These are phyloP conservation scores for Scedosporium boydii DNA, from an alignment of 2,329 filamentous ascomycete species.

Conservation along the genomic window DNA sequence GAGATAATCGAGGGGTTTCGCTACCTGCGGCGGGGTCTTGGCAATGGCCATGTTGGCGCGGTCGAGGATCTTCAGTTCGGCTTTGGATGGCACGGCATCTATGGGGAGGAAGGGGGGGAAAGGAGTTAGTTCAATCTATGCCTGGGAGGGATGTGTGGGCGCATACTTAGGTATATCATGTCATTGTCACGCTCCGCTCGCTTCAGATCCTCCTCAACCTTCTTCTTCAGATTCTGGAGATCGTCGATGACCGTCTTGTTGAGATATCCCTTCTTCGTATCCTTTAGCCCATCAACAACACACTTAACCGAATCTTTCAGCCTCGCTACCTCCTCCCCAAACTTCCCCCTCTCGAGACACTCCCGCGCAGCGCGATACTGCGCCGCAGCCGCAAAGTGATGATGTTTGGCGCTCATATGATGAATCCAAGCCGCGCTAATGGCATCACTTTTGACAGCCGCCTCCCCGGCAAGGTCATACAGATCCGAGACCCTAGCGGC, in stretches of 20 bases:
- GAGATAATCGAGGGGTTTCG: conserved; percentile 68
- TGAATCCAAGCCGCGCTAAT: conserved; percentile 96
- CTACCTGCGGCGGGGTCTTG: conserved; percentile 71
- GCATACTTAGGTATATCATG: conserved; percentile 73
- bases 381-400: conserved; percentile 92
- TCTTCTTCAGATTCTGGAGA: conserved; percentile 70
- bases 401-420: conserved; percentile 92
- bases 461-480: conserved; percentile 76
- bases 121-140: neutral
- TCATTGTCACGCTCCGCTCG: conserved; percentile 95
- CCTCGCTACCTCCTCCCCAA: conserved; percentile 89
- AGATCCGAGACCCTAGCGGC: conserved; percentile 84
- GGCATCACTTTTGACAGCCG: conserved; percentile 77
- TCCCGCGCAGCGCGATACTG: conserved; percentile 88
- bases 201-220: conserved; percentile 79
- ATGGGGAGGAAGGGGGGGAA: conserved; percentile 13
- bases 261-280: conserved; percentile 62
- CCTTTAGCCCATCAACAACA: conserved; percentile 77
- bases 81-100: conserved; percentile 75
- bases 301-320: conserved; percentile 74
- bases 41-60: conserved; percentile 81
- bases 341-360: conserved; percentile 85
- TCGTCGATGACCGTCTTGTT: conserved; percentile 76
- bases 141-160: conserved; percentile 5
- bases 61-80: conserved; percentile 77